Conservation (phyloP, 768 basidiomycete genomes). For the Pleurotus salmoneostramineus region DNA sequence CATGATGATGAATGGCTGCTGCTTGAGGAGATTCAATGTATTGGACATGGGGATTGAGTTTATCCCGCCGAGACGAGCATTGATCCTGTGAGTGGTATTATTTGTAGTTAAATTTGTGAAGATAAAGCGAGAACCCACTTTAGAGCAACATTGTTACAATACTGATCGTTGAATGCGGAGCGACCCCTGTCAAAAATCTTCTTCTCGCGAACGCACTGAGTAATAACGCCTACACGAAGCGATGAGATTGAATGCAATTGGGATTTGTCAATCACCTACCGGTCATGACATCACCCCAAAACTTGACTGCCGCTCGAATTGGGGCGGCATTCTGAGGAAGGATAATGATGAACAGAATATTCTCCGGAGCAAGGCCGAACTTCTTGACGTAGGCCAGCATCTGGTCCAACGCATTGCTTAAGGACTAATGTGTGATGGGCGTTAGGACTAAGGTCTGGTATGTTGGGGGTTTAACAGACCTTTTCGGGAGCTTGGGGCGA, state of each 20-base stretch:
- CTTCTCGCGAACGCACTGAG: constrained; percentile 19
- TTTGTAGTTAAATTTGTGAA: not conserved
- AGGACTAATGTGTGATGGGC: not conserved
- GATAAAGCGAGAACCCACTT: constrained; percentile 32
- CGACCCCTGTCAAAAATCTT: constrained; percentile 20
- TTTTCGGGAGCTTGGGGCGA: constrained; percentile 2
- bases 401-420: not conserved
- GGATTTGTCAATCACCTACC: constrained; percentile 33
- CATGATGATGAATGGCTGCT: constrained; percentile 33
- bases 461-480: not conserved
- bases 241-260: not conserved
- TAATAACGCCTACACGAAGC: constrained; percentile 9
- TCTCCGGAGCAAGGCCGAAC: not conserved
- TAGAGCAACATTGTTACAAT: constrained; percentile 52
- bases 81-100: constrained; percentile 32
- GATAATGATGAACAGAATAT: constrained; percentile 38
- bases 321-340: constrained; percentile 46
- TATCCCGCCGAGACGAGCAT: constrained; percentile 49
- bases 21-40: constrained; percentile 18
- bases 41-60: constrained; percentile 33
- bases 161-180: constrained; percentile 35
- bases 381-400: not conserved
- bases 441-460: not conserved
- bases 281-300: constrained; percentile 44
- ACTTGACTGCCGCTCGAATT: constrained; percentile 44